phyloP scores from a whole-genome alignment of 768 basidiomycete genomes.

The Tricholomella constricta region DNA sequence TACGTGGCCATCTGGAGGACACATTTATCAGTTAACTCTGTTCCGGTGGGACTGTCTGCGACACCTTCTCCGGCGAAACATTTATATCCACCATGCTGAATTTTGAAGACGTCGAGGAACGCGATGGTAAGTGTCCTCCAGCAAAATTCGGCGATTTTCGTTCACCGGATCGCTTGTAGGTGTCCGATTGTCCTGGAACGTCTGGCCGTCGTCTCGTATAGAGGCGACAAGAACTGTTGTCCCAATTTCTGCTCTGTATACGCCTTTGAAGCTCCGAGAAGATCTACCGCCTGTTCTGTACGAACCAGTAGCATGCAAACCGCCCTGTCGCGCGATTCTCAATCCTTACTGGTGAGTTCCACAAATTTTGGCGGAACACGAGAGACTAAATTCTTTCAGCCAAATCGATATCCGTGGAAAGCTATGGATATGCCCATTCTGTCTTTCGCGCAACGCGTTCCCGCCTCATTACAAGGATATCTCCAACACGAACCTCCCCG shows the following conservation, averaged over 20 bases:
- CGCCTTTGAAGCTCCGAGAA: conserved; percentile 89
- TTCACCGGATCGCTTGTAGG: conserved; percentile 47
- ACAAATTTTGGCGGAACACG: conserved; percentile 5
- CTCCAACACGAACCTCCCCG: conserved; percentile 93
- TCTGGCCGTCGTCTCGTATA: conserved; percentile 97
- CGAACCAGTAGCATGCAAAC: conserved; percentile 98
- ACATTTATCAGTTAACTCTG: conserved; percentile 22
- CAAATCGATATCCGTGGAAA: conserved; percentile 99
- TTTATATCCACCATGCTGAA: conserved; percentile 56
- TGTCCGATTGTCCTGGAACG: conserved; percentile 96
- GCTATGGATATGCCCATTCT: conserved; percentile 99
- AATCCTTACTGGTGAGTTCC: conserved; percentile 90
- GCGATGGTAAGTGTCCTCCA: conserved; percentile 70
- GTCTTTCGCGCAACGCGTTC: conserved; percentile 94
- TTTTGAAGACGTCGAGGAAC: conserved; percentile 97
- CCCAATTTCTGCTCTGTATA: conserved; percentile 97
- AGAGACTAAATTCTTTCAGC: conserved; percentile 43
- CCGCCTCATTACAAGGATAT: conserved; percentile 99
- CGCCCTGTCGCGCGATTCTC: conserved; percentile 94
- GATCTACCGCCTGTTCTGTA: conserved; percentile 96
- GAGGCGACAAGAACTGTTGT: conserved; percentile 98
- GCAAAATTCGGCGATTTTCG: background rate
- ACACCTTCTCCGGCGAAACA: conserved; percentile 38
- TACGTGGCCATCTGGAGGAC: conserved; percentile 34
- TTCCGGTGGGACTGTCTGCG: conserved; percentile 39